A percentile compares a stretch with the other conserved stretches of the same genome.
Conservation (phyloP, 805 yeast species). For the Brettanomyces anomalus region DNA sequence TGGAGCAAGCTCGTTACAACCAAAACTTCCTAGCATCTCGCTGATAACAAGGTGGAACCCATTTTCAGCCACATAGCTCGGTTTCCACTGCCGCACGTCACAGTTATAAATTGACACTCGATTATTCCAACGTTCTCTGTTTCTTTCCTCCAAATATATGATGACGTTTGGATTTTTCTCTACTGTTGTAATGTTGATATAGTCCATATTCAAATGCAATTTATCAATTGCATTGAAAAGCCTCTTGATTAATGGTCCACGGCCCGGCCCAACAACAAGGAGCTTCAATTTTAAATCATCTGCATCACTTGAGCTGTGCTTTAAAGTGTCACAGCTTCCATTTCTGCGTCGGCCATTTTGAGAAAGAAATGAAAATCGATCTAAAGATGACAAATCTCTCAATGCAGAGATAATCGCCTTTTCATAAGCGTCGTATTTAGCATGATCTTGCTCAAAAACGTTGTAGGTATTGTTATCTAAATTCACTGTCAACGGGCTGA, state of each 20-base stretch:
- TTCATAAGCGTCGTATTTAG: constrained; percentile 63
- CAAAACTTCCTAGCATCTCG: constrained; percentile 84
- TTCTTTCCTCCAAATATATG: constrained; percentile 38
- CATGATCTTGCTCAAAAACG: constrained; percentile 60
- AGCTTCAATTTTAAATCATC: constrained; percentile 26
- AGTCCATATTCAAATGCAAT: constrained; percentile 18
- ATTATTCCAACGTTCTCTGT: constrained; percentile 43
- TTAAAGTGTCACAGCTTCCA: constrained; percentile 6
- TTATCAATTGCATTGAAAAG: constrained; percentile 33
- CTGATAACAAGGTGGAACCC: constrained; percentile 58
- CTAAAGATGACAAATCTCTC: constrained; percentile 21
- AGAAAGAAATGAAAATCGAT: constrained; percentile 10
- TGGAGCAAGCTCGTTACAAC: constrained; percentile 85
- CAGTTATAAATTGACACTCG: constrained; percentile 40
- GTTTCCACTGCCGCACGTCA: constrained; percentile 51
- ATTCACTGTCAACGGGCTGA: constrained; percentile 60
- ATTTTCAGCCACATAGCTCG: constrained; percentile 12
- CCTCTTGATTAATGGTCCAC: constrained; percentile 69
- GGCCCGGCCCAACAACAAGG: constrained; percentile 78
- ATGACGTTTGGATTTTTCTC: constrained; percentile 67
- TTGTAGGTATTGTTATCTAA: constrained; percentile 54
- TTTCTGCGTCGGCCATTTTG: neutral
- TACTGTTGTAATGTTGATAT: constrained; percentile 42
- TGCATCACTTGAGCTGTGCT: constrained; percentile 3
- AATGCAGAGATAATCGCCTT: constrained; percentile 54